Evolutionary conservation across 2,329 filamentous ascomycete genomes (phyloP), one percentile per base, ranked within the genome.

Genomic region (Domatiomyces catenatus): DNA sequence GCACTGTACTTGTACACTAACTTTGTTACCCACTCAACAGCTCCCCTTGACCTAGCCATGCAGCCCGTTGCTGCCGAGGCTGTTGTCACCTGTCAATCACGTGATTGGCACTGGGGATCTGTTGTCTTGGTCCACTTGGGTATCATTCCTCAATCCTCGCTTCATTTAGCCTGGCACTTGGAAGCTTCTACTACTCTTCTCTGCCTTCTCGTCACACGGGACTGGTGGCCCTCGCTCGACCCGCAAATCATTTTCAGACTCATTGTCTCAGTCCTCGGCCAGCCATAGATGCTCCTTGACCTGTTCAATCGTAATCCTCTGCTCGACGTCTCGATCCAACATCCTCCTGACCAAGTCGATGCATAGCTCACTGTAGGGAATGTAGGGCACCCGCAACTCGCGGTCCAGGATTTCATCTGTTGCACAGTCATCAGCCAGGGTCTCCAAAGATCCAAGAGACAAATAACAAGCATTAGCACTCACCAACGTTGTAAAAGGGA

Each of bases 351-450:
- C 84, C 48, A 98, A 74, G 60, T 95, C 84, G 58, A 98, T 93
- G 66, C 88, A 94, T 58, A 89, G 84, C 57, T 95, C 88, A 66
- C 86, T 70, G 54, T 70, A 71, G 3, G 69, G 69, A 18, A 71
- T 57, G 55, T 69, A 95, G 0, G 92, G 92, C 24, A 98, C 83
- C 46, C 92, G 80, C 52, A 98, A 73, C 60, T 95, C 90, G 62
- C 90, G 89, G 65, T 98, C 92, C 79, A 96, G 93, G 63, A 98
- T 98, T 72, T 98, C 92, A 66, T 98, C 56, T 58, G 47, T 45
- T 47, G 18, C 19, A 44, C 19, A 44, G 10, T n/a, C 12, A 44
- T 44, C 20, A 44, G 42, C 12, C 17, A 17, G n/a, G n/a, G n/a
- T n/a, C n/a, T n/a, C n/a, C n/a, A n/a, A n/a, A n/a, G n/a, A n/a